Evolutionary conservation across 129 eudicot species (phyloP), one percentile per base, ranked within the genome.

Genomic region (Smallanthus sonchifolius): DNA sequence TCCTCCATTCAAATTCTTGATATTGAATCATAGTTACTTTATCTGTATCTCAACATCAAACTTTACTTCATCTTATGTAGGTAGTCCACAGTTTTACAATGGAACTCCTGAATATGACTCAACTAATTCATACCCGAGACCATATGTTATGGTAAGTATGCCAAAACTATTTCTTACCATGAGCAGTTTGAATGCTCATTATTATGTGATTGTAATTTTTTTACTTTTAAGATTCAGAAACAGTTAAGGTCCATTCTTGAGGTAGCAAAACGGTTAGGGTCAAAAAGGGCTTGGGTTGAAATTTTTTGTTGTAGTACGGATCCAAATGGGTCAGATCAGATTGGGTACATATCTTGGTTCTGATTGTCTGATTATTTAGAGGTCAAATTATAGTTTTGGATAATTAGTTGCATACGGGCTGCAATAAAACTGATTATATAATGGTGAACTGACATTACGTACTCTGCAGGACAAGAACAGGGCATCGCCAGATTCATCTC

Each of bases 401-500:
- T 40, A 5, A 8, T 40, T 40, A 5, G 45, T 40, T 40, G 6
- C 10, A 40, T 40, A 40, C 45, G 2, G 45, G 45, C 42, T 38
- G 42, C 42, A 38, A 38, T 38, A 38, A 38, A 38, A 38, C 42
- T 38, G 42, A 38, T 38, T 38, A 38, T 38, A 4, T 38, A 38
- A 38, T 4, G 42, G 7, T 38, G 30, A 38, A 6, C 42, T 38
- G 42, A 38, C 5, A 40, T 6, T 40, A 40, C 45, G 10, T 40
- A 8, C 6, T 77, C 62, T 65, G 15, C 86, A 76, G 38, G 98
- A 92, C 24, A 90, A 77, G 73, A 85, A 77, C 86, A 87, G 95
- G 82, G 69, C 75, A n/a, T 90, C 97, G 15, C 88, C 92, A 0
- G 97, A 88, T 82, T 90, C 93, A 43, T 88, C 98, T 9, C 76